Percentiles rank a stretch among this genome's conserved stretches.
Evolutionary conservation across 192 early-diverging fungal species (phyloP).

Genomic region (Neocallimastix lanati): DNA sequence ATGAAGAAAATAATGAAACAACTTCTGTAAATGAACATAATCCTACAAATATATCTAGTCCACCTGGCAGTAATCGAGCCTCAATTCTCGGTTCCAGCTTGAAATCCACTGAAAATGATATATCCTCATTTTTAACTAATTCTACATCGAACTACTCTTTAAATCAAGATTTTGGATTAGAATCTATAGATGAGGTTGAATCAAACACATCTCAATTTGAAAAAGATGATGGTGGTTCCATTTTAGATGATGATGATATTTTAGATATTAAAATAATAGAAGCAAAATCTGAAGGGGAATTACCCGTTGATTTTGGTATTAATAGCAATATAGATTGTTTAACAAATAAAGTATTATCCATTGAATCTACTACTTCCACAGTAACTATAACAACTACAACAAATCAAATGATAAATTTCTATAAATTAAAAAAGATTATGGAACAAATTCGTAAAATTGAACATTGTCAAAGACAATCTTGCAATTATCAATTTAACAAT

Average conservation of each 20-base stretch:
- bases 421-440: background rate
- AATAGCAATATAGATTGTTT: background rate
- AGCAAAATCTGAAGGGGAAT: background rate
- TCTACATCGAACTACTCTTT: background rate
- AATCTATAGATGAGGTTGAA: background rate
- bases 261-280: background rate
- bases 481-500: background rate
- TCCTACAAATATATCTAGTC: too few relatives aligned
- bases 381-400: background rate
- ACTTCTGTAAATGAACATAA: too few relatives aligned
- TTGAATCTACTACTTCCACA: background rate
- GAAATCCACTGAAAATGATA: background rate
- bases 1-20: too few relatives aligned
- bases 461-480: background rate
- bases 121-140: background rate
- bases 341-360: background rate
- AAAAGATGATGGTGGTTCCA: background rate
- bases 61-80: too few relatives aligned
- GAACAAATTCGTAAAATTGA: background rate
- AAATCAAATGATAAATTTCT: background rate
- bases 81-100: background rate
- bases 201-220: background rate
- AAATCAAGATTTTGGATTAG: background rate
- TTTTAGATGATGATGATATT: background rate
- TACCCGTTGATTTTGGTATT: background rate